Conservation (phyloP, 2,329 filamentous ascomycete genomes). For the Exophiala spinifera region DNA sequence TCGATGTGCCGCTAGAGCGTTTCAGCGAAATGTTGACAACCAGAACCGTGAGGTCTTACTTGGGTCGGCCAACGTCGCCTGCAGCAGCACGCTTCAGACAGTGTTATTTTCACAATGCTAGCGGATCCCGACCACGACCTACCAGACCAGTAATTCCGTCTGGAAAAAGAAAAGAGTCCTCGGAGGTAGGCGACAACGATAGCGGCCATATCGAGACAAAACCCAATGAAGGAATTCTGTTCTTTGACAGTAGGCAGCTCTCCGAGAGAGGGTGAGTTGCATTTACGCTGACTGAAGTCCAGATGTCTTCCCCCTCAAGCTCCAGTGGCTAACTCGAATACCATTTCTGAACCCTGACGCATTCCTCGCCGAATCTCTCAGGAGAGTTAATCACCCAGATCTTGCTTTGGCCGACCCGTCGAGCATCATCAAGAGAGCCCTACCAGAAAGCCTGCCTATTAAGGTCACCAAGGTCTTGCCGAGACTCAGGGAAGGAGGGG, state of each 20-base stretch:
- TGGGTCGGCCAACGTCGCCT: constrained; percentile 3
- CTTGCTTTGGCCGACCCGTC: constrained; percentile 56
- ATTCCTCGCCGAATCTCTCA: constrained; percentile 49
- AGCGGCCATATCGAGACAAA: constrained; percentile 75
- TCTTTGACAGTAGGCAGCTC: constrained; percentile 71
- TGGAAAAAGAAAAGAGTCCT: constrained; percentile 20
- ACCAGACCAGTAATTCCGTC: background rate
- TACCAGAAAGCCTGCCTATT: constrained; percentile 61
- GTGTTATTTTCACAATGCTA: constrained; percentile 19
- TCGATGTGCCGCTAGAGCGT: background rate
- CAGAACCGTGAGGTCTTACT: constrained; percentile 5
- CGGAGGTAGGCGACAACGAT: constrained; percentile 33
- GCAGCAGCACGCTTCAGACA: constrained; percentile 1
- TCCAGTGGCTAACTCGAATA: constrained; percentile 61
- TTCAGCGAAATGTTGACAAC: constrained; percentile 13
- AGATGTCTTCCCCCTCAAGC: constrained; percentile 81
- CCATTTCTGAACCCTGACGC: constrained; percentile 47
- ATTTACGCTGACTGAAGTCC: constrained; percentile 12
- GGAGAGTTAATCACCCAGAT: constrained; percentile 50
- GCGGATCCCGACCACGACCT: constrained; percentile 15
- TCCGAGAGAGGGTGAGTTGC: background rate
- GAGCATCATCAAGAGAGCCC: constrained; percentile 57
- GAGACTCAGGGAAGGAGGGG: constrained; percentile 84
- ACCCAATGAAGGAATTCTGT: constrained; percentile 77
- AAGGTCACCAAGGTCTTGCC: constrained; percentile 79